Base-by-base conservation (phyloP, 2,329 filamentous ascomycete species). In the Raffaelea ambrosiae region DNA sequence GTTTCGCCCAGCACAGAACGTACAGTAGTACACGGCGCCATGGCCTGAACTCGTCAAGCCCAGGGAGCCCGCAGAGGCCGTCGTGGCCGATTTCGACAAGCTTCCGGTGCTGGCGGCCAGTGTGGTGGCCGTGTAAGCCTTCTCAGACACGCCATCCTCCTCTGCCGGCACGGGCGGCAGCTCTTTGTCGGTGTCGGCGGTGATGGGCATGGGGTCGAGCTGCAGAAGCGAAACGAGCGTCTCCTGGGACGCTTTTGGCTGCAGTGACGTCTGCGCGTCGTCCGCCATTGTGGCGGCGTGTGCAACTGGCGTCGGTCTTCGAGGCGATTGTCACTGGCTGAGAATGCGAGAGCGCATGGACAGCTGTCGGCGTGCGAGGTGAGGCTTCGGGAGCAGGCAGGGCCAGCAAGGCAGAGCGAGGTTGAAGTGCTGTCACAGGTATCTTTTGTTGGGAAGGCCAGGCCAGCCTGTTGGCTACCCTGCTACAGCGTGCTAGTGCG, bases 1-100 rank as follows among this genome's bases (percentile, higher is more conserved):
- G n/a, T n/a, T n/a, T n/a, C n/a, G n/a, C n/a, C n/a, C n/a, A n/a
- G n/a, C n/a, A n/a, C n/a, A n/a, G n/a, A 4, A 47, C 50, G 10
- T n/a, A 52, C 50, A 40, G 14, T 52, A 52, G n/a, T 38, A 38
- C 5, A 38, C 18, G 8, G 35, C 16, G 8, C 35, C 35, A n/a
- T 38, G 13, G 8, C 35, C 35, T 5, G 35, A n/a, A 19, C 35
- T 38, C 14, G 31, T 33, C 31, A 33, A 16, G 16, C 31, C 31
- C 9, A 33, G 31, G 9, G 31, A 33, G 9, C 9, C 9, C 31
- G 31, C 16, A 9, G 31, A 9, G 16, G 31, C 31, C 31, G 31
- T 33, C 31, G 31, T 16, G 16, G 9, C 16, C 16, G 31, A 16
- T 33, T 9, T 33, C 9, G 31, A 33, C 9, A 33, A 33, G 16